These are phyloP conservation scores for Magnolia changhungtana DNA, from an alignment of 164 flowering plant genomes.

Conservation along the genomic window DNA sequence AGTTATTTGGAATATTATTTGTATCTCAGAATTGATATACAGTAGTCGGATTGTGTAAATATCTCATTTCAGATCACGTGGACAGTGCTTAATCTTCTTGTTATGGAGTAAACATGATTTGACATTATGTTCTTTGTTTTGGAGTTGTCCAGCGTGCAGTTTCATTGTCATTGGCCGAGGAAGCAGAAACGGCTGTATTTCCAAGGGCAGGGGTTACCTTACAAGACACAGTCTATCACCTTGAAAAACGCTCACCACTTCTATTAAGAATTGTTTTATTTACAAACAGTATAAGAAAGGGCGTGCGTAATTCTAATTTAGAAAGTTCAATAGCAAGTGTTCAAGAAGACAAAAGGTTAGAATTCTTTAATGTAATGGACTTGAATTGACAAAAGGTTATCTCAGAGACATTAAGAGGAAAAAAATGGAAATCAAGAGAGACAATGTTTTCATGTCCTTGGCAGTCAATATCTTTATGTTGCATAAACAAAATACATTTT, in stretches of 20 bases:
- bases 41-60: no score
- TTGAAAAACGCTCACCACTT: no score
- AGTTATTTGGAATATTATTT: not conserved
- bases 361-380: not conserved
- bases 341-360: not conserved
- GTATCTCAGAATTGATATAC: not conserved
- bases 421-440: no score
- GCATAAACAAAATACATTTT: no score
- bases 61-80: not conserved
- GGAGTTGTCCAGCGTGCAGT: constrained; percentile 28
- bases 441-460: no score
- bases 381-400: not conserved
- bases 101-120: constrained; percentile 1
- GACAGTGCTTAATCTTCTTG: not conserved
- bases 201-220: constrained; percentile 23
- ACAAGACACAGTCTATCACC: no score
- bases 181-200: constrained; percentile 21
- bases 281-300: not conserved
- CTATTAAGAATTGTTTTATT: not conserved
- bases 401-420: not conserved
- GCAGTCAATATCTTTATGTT: no score
- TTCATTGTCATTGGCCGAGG: constrained; percentile 24
- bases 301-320: not conserved
- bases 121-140: not conserved
- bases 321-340: not conserved